A percentile compares a stretch with the other conserved stretches of the same genome.
These are phyloP conservation scores for Arabidopsis lyrata DNA, from an alignment of 441 rosid genomes.

Conservation along the genomic window DNA sequence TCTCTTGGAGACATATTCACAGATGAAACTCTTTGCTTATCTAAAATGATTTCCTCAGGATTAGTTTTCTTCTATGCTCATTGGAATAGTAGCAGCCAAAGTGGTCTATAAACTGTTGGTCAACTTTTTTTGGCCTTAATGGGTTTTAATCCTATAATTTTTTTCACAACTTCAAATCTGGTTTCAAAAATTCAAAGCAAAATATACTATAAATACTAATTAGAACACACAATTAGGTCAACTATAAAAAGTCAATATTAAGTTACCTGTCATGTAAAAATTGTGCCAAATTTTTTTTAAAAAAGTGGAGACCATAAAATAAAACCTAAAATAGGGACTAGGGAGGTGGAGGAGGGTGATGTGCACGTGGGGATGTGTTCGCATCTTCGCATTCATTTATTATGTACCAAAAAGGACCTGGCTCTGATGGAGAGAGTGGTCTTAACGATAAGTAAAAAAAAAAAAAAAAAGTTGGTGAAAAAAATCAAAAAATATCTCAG, in stretches of 20 bases:
- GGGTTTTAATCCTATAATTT: background rate
- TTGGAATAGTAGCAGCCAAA: background rate
- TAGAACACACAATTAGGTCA: too few species aligned
- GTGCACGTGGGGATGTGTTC: constrained; percentile 42
- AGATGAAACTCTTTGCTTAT: constrained; percentile 11
- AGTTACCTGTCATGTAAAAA: too few species aligned
- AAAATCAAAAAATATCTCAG: background rate
- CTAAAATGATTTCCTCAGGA: background rate
- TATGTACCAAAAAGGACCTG: background rate
- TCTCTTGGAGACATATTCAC: background rate
- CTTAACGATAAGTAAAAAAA: background rate
- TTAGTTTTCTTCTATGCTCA: background rate
- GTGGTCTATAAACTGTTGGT: background rate
- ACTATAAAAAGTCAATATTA: too few species aligned
- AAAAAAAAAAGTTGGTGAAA: background rate
- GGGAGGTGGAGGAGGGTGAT: constrained; percentile 26
- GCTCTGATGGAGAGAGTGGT: background rate
- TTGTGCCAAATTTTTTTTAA: background rate
- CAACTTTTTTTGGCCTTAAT: background rate
- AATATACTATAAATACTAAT: too few species aligned
- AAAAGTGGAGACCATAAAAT: constrained; percentile 9
- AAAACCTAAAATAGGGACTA: background rate
- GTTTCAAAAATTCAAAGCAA: background rate
- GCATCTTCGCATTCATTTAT: constrained; percentile 16
- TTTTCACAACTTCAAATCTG: background rate